Conservation (phyloP, 2,329 filamentous ascomycete genomes). For the Colletotrichum lindemuthianum region DNA sequence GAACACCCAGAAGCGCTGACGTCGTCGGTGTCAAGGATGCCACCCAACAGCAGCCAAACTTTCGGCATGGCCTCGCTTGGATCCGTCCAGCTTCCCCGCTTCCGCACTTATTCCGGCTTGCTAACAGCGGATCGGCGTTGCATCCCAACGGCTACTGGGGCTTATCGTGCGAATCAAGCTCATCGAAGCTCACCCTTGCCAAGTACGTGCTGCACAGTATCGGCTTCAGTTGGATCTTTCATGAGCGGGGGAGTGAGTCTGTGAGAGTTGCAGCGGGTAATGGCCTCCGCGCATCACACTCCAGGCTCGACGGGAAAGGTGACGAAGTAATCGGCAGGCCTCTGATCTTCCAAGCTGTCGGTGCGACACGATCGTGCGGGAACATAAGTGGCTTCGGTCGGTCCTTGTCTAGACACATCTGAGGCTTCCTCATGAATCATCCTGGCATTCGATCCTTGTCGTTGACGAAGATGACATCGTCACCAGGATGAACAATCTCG, state of each 20-base stretch:
- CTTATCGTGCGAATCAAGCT: conserved; percentile 27
- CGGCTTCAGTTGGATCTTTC: background rate
- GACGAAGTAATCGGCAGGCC: background rate
- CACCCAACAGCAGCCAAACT: background rate
- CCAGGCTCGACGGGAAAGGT: conserved; percentile 5
- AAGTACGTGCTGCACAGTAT: background rate
- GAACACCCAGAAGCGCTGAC: background rate
- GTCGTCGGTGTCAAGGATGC: conserved; percentile 1
- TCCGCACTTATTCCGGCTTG: background rate
- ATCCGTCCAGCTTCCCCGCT: conserved; percentile 6
- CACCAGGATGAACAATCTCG: conserved; percentile 34
- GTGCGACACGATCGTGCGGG: no score
- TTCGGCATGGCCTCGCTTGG: conserved; percentile 1
- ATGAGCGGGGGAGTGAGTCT: conserved; percentile 8
- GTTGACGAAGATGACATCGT: conserved; percentile 27
- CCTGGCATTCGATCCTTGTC: no score
- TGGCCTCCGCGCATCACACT: background rate
- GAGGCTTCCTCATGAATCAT: no score
- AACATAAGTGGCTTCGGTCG: no score
- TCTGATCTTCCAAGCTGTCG: no score
- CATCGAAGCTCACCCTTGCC: background rate
- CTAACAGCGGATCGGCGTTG: background rate
- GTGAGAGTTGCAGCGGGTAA: conserved; percentile 1
- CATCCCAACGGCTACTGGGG: background rate
- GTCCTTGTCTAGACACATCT: no score